These are phyloP conservation scores for Phialemonium atrogriseum DNA, from an alignment of 2,329 filamentous ascomycete species.

Conservation along the genomic window DNA sequence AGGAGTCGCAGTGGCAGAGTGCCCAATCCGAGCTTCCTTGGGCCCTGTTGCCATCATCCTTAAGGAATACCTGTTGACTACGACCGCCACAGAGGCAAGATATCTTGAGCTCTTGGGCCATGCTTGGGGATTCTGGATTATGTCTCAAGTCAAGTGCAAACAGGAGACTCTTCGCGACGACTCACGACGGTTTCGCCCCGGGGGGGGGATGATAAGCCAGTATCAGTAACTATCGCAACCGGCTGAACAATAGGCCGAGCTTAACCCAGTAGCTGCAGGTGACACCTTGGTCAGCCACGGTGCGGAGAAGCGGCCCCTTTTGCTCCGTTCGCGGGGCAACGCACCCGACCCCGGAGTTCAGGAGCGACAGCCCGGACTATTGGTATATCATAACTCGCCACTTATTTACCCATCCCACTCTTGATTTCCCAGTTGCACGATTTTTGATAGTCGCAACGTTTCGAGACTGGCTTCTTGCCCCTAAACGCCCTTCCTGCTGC, in stretches of 20 bases:
- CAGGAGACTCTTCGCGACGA: not conserved
- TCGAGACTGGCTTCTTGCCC: no score
- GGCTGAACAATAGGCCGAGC: not conserved
- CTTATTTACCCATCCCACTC: no score
- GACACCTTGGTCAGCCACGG: no score
- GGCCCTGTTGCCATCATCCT: not conserved
- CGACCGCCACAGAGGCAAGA: slow-evolving; percentile 15
- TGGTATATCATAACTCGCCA: no score
- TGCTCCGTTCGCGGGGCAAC: no score
- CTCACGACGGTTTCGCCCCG: no score
- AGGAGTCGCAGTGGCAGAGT: slow-evolving; percentile 18
- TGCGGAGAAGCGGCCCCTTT: not conserved
- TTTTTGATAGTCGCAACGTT: no score
- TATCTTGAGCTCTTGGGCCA: slow-evolving; percentile 2
- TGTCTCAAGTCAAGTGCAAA: not conserved
- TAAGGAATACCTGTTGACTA: slow-evolving; percentile 6
- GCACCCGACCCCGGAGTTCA: no score
- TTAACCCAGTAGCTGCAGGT: not conserved
- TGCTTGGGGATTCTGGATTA: not conserved
- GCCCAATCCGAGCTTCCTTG: not conserved
- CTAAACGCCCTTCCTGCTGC: no score
- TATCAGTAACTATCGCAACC: not conserved
- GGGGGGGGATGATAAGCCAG: not conserved
- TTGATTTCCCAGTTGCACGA: no score
- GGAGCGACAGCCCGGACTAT: no score